Evolutionary conservation across 78 protist genomes (phyloP).

Genomic region (Pelomyxa schiedti): DNA sequence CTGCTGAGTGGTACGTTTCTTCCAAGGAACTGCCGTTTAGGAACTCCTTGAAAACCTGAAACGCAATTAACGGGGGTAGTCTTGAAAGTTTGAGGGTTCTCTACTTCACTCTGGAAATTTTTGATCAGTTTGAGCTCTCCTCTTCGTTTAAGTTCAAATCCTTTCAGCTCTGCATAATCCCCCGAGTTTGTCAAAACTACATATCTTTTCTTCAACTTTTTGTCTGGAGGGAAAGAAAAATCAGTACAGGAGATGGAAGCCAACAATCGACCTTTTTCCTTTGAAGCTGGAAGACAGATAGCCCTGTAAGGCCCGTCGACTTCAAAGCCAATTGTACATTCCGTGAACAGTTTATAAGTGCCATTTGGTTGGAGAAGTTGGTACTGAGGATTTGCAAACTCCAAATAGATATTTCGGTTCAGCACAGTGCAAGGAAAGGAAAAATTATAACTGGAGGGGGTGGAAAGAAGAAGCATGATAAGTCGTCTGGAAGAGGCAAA

Average conservation of each 20-base stretch:
- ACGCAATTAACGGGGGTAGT: too few relatives aligned
- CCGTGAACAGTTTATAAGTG: conserved; percentile 20
- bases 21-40: conserved; percentile 62
- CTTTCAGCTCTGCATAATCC: conserved; percentile 91
- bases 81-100: too few relatives aligned
- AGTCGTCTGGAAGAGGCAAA: too few relatives aligned
- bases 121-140: conserved; percentile 97
- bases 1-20: conserved; percentile 82
- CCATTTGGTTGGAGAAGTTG: conserved; percentile 32
- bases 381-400: conserved; percentile 91
- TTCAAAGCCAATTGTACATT: conserved; percentile 93
- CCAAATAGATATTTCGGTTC: conserved; percentile 65
- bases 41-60: conserved; percentile 64
- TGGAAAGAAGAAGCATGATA: too few relatives aligned
- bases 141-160: conserved; percentile 97
- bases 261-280: conserved; percentile 79
- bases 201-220: conserved; percentile 75
- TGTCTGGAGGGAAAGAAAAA: background rate
- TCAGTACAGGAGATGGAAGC: background rate
- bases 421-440: conserved; percentile 87
- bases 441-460: too few relatives aligned
- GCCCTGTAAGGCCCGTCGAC: conserved; percentile 98
- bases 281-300: conserved; percentile 95
- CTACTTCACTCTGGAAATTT: conserved; percentile 88
- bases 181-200: conserved; percentile 93